Evolutionary conservation across 73 alveolate genomes (phyloP).

Genomic region (Paramecium primaurelia): DNA sequence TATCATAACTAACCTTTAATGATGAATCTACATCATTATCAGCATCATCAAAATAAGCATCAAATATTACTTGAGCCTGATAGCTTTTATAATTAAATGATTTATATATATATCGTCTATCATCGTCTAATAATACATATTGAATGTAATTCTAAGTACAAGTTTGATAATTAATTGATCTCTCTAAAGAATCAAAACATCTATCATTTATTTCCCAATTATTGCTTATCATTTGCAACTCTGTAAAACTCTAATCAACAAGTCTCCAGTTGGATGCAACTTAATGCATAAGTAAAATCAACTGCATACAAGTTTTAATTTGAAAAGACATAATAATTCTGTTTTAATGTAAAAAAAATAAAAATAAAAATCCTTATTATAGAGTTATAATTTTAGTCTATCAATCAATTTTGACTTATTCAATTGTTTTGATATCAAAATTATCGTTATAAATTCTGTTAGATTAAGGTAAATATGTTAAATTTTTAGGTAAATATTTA

Average conservation of each 20-base stretch:
- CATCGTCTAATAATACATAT: not conserved
- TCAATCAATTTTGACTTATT: too few relatives aligned
- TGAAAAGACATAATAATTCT: too few relatives aligned
- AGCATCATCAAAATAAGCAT: not conserved
- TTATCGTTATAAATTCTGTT: too few relatives aligned
- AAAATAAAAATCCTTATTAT: too few relatives aligned
- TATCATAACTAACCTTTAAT: not conserved
- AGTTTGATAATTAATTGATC: not conserved
- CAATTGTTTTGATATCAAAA: too few relatives aligned
- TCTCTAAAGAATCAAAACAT: not conserved
- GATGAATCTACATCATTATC: not conserved
- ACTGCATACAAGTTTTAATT: too few relatives aligned
- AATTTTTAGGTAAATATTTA: too few relatives aligned
- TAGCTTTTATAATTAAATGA: not conserved
- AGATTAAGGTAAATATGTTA: too few relatives aligned
- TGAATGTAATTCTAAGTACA: not conserved
- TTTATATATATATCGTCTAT: not conserved
- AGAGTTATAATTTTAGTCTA: too few relatives aligned
- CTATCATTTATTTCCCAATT: not conserved
- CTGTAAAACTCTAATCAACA: not conserved
- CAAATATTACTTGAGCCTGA: not conserved
- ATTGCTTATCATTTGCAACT: not conserved
- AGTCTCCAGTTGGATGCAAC: not conserved
- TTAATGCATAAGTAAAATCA: too few relatives aligned
- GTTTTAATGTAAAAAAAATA: too few relatives aligned